Evolutionary conservation across 805 yeast species (phyloP).

Genomic region (Saccharomycodes ludwigii): DNA sequence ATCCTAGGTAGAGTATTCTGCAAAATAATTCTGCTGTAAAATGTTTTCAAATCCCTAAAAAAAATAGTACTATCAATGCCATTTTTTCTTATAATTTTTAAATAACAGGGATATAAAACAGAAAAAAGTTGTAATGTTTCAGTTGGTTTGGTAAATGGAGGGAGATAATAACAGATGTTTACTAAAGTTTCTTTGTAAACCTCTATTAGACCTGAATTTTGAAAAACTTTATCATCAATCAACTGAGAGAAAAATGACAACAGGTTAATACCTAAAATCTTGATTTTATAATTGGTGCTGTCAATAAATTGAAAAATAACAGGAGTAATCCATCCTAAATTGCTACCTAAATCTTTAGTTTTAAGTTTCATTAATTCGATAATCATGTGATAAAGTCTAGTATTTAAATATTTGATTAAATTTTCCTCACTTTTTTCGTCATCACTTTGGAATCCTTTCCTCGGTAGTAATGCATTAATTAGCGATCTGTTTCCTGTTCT

Average conservation of each 20-base stretch:
- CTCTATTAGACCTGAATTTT: constrained; percentile 16
- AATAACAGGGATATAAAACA: constrained; percentile 11
- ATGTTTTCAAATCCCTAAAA: constrained; percentile 8
- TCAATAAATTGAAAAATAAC: constrained; percentile 21
- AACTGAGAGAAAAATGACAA: constrained; percentile 12
- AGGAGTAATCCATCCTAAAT: constrained; percentile 23
- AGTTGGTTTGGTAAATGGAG: constrained; percentile 15
- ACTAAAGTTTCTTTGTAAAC: constrained; percentile 16
- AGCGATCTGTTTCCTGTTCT: too few relatives aligned
- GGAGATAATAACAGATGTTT: constrained; percentile 18
- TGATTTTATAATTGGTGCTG: constrained; percentile 18
- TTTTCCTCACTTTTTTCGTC: too few relatives aligned
- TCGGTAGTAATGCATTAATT: too few relatives aligned
- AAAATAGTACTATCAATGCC: neutral
- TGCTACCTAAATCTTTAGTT: constrained; percentile 13
- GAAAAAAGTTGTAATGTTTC: constrained; percentile 11
- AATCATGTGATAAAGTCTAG: too few relatives aligned
- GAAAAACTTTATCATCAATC: constrained; percentile 9
- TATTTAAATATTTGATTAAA: too few relatives aligned
- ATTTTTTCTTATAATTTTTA: neutral
- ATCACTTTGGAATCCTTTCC: too few relatives aligned
- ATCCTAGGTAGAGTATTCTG: constrained; percentile 17
- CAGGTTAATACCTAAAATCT: constrained; percentile 16
- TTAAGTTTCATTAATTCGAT: constrained; percentile 5
- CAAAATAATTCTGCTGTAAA: constrained; percentile 16